A percentile compares a stretch with the other conserved stretches of the same genome.
These are phyloP conservation scores for Poterioochromonas sp. DNA, from an alignment of 352 stramenopile genomes.

Conservation along the genomic window DNA sequence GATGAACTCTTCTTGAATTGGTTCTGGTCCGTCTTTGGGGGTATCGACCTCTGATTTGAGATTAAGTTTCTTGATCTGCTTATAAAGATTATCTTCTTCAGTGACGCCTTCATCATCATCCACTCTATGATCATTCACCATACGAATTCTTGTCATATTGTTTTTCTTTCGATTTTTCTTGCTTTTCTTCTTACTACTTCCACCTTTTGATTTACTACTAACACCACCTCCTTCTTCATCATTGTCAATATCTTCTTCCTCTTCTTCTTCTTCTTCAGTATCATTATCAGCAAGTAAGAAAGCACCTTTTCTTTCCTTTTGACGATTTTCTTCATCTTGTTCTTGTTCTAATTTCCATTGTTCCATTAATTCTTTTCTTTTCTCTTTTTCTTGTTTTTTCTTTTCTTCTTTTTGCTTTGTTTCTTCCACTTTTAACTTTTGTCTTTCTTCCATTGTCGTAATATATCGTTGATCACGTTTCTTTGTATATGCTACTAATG, in stretches of 20 bases:
- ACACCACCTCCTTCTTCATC: neutral
- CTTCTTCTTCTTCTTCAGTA: slow-evolving; percentile 1
- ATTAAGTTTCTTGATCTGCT: neutral
- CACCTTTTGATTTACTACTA: neutral
- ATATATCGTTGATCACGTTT: slow-evolving; percentile 39
- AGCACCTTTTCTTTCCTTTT: neutral
- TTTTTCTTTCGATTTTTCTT: neutral
- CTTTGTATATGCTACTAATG: slow-evolving; percentile 38
- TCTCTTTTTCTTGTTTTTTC: neutral
- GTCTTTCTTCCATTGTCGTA: slow-evolving; percentile 33
- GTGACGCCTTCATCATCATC: neutral
- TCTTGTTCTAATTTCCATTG: neutral
- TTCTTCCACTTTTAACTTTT: slow-evolving; percentile 25
- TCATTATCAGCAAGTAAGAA: slow-evolving; percentile 30
- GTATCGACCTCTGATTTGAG: neutral
- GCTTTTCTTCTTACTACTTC: neutral
- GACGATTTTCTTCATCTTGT: neutral
- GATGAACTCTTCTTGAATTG: neutral
- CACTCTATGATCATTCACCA: neutral
- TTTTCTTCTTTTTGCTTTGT: neutral
- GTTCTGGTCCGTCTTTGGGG: no score
- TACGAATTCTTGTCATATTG: no score
- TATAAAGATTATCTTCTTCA: neutral
- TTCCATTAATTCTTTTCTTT: neutral
- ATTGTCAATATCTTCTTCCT: neutral